phyloP scores from a whole-genome alignment of 1,284 basidiomycete genomes.

The Boletellus deceptivus region DNA sequence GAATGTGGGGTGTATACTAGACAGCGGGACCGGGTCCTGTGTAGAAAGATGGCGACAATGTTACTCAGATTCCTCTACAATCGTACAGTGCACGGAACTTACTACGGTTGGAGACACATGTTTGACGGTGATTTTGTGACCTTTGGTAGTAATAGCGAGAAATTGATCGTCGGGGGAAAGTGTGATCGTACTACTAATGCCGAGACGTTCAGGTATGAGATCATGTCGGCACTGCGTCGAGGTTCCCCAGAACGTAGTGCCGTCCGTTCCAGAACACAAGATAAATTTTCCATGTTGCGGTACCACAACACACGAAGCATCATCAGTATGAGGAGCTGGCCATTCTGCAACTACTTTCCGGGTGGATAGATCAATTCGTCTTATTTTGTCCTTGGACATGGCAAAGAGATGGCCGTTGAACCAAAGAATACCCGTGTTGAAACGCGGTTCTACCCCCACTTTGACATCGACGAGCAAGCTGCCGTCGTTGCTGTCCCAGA shows the following conservation, averaged over 20 bases:
- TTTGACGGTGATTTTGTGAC: background rate
- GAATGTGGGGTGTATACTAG: background rate
- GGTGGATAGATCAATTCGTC: no score
- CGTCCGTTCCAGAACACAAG: background rate
- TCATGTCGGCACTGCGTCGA: background rate
- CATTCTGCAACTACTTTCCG: background rate
- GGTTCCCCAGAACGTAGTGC: conserved; percentile 1
- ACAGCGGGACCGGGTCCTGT: background rate
- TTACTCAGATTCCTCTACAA: no score
- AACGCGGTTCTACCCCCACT: background rate
- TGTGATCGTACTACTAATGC: conserved; percentile 1
- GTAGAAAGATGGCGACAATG: background rate
- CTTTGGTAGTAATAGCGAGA: background rate
- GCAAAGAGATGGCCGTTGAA: conserved; percentile 1
- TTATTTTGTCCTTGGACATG: background rate
- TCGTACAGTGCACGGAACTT: background rate
- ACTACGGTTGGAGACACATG: conserved; percentile 1
- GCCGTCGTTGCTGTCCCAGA: background rate
- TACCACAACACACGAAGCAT: conserved; percentile 9
- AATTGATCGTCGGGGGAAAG: conserved; percentile 6
- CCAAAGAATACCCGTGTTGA: conserved; percentile 9
- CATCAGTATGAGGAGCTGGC: conserved; percentile 3
- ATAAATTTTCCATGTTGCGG: conserved; percentile 6
- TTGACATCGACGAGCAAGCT: background rate
- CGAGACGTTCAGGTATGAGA: background rate